phyloP scores from a whole-genome alignment of 208 protist genomes.

The Novymonas esmeraldas region DNA sequence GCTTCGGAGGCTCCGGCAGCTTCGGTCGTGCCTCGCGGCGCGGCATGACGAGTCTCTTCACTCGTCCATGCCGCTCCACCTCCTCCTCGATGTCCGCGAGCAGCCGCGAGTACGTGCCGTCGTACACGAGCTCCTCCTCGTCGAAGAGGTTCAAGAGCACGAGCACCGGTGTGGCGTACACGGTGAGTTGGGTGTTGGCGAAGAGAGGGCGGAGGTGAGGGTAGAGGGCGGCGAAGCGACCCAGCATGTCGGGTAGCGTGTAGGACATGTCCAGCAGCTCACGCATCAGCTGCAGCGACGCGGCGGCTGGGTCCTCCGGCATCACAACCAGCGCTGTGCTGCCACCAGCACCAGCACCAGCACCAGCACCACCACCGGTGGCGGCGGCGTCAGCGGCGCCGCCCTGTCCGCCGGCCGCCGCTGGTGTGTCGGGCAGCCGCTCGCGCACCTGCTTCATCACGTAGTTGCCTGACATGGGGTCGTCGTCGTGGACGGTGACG shows the following conservation, averaged over 20 bases:
- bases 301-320: constrained; percentile 41
- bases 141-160: constrained; percentile 89
- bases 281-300: constrained; percentile 66
- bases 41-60: constrained; percentile 81
- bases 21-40: constrained; percentile 64
- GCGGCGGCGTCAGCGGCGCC: constrained; percentile 1
- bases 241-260: constrained; percentile 56
- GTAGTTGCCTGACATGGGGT: constrained; percentile 69
- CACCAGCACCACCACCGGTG: not conserved
- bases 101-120: constrained; percentile 69
- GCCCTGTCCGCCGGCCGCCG: not conserved
- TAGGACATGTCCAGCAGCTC: constrained; percentile 68
- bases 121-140: constrained; percentile 80
- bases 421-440: constrained; percentile 23
- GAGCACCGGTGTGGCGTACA: constrained; percentile 82
- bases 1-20: constrained; percentile 56
- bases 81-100: constrained; percentile 79
- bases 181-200: constrained; percentile 60
- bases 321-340: constrained; percentile 42
- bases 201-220: constrained; percentile 78
- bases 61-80: constrained; percentile 83
- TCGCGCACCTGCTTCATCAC: constrained; percentile 46
- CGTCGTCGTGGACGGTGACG: constrained; percentile 68
- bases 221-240: constrained; percentile 61
- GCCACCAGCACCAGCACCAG: constrained; percentile 8